Percentiles rank a stretch among this genome's conserved stretches.
Evolutionary conservation across 2,329 filamentous ascomycete genomes (phyloP).

Genomic region (Zymoseptoria brevis): DNA sequence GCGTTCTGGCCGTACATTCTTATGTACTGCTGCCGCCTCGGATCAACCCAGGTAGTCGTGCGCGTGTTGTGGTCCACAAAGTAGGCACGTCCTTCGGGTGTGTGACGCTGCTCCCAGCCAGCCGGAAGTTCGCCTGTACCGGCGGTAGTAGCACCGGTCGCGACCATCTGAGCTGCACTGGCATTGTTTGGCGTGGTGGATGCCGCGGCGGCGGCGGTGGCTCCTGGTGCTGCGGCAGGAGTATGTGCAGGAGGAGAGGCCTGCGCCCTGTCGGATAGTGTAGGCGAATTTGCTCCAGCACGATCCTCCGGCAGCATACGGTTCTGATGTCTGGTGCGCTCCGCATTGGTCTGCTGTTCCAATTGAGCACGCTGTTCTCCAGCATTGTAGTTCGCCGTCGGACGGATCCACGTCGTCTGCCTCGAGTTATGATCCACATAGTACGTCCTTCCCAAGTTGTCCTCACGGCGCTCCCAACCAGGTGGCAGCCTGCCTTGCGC

Average conservation of each 20-base stretch:
- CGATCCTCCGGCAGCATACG: conserved; percentile 91
- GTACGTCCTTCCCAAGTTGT: conserved; percentile 90
- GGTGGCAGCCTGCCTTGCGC: conserved; percentile 84
- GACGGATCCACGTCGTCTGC: conserved; percentile 92
- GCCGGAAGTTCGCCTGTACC: conserved; percentile 91
- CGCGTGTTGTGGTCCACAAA: conserved; percentile 98
- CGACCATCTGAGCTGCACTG: conserved; percentile 75
- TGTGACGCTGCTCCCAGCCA: conserved; percentile 93
- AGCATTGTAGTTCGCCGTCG: conserved; percentile 68
- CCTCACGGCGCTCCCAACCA: conserved; percentile 93
- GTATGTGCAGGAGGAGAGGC: conserved; percentile 26
- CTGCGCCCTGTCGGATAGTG: conserved; percentile 42
- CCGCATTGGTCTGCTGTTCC: conserved; percentile 85
- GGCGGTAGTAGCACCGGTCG: conserved; percentile 87
- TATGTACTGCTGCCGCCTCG: conserved; percentile 93
- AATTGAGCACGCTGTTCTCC: conserved; percentile 69
- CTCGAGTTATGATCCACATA: conserved; percentile 97
- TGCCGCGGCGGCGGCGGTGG: conserved; percentile 25
- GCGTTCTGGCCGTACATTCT: conserved; percentile 93
- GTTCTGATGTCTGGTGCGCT: conserved; percentile 89
- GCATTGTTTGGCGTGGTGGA: conserved; percentile 30
- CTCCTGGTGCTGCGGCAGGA: conserved; percentile 21
- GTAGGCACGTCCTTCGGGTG: conserved; percentile 87
- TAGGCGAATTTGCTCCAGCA: conserved; percentile 87
- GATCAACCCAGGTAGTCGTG: conserved; percentile 97